Evolutionary conservation across 108 stramenopile genomes (phyloP), one percentile per base, ranked within the genome.

Genomic region (Chaetoceros tenuissimus): DNA sequence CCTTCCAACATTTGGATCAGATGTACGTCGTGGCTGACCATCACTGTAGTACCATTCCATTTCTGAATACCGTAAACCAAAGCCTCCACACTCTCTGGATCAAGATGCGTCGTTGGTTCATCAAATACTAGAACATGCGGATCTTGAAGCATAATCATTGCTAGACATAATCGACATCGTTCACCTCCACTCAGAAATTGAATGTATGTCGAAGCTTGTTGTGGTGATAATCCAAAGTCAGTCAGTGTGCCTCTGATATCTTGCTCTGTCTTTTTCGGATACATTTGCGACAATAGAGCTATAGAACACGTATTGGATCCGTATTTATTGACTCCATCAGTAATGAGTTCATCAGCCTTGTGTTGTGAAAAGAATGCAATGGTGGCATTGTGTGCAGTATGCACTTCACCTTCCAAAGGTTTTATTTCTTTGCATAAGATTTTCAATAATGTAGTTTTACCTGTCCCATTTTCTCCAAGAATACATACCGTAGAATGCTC

Each of bases 101-200:
- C 98, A 47, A 99, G 68, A 66, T 96, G 90, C 53, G 90, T 89
- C 0, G 94, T 92, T 27, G 92, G 90, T 50, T 99, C 85, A 63
- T 97, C 96, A 46, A 95, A 55, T 31, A 92, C 64, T 22, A 99
- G 58, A 2, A 99, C 48, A 27, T 96, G 92, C 8, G 96, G 96
- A 43, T 79, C 69, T 16, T 68, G 58, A 26, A 90, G 69, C 73
- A 93, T 81, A 57, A 95, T 65, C 18, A 57, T 57, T 3, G 93
- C 94, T 63, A 99, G 76, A 24, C 77, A 73, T 23, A 98, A 71
- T 10, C 98, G 88, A 26, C 79, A 80, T 46, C 93, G 83, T 65
- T 99, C 96, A 18, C 98, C 98, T n/a, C 98, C 96, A 31, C 82
- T 85, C 25, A 97, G 63, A 25, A 90, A 92, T 29, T 71, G 58